These are phyloP conservation scores for Monilinia polystroma DNA, from an alignment of 2,329 filamentous ascomycete species.

Conservation along the genomic window DNA sequence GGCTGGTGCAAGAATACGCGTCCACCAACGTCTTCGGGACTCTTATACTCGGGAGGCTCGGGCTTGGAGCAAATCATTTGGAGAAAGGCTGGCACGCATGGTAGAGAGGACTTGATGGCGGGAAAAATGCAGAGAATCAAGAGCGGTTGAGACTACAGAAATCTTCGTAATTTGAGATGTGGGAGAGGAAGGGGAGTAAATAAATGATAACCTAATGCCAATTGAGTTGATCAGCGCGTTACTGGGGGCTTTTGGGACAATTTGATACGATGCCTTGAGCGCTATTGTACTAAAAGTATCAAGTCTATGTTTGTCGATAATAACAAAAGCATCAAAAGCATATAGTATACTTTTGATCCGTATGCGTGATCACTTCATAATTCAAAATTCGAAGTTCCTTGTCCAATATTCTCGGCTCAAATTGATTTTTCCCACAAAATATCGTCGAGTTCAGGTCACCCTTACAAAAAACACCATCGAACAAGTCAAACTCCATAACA, in stretches of 20 bases:
- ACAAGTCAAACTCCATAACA: neutral
- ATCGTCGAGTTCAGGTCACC: neutral
- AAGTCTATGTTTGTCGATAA: neutral
- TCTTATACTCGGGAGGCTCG: neutral
- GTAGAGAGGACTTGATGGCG: neutral
- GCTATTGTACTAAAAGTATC: neutral
- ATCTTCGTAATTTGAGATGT: neutral
- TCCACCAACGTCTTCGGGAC: neutral
- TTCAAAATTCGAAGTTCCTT: neutral
- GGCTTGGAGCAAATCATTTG: slow-evolving; percentile 1
- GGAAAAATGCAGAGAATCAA: neutral
- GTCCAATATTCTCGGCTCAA: neutral
- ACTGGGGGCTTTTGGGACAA: neutral
- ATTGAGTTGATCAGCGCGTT: neutral
- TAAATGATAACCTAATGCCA: neutral
- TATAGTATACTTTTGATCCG: neutral
- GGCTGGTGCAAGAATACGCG: neutral
- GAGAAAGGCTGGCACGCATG: neutral
- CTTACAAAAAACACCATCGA: neutral
- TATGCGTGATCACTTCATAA: neutral
- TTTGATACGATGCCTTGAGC: neutral
- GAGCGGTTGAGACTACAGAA: neutral
- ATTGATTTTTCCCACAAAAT: neutral
- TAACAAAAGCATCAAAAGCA: neutral
- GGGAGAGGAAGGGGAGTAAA: too few relatives aligned